A percentile compares a stretch with the other conserved stretches of the same genome.
phyloP scores from a whole-genome alignment of 2,329 filamentous ascomycete genomes.

The Blastomyces emzantsi region DNA sequence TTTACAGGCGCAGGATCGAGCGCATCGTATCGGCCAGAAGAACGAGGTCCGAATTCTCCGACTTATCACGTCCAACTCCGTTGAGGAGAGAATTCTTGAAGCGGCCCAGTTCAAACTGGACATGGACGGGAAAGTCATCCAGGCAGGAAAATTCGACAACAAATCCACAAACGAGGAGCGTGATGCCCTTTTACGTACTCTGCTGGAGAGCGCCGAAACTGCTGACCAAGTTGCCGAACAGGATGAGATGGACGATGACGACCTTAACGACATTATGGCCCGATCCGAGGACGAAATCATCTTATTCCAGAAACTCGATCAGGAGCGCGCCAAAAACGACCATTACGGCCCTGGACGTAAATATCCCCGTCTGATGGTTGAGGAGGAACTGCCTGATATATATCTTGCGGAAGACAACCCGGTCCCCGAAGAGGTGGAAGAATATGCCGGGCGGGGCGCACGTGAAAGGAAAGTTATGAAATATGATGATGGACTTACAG shows the following conservation, averaged over 20 bases:
- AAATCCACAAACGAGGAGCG: conserved; percentile 98
- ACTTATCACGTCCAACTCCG: conserved; percentile 91
- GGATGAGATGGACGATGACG: conserved; percentile 98
- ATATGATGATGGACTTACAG: conserved; percentile 94
- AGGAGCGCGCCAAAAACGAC: conserved; percentile 57
- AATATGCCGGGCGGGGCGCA: conserved; percentile 75
- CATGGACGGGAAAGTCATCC: conserved; percentile 99
- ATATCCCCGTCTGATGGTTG: conserved; percentile 71
- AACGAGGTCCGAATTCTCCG: conserved; percentile 96
- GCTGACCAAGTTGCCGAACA: conserved; percentile 61
- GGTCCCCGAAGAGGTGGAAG: conserved; percentile 67
- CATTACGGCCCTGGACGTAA: conserved; percentile 63
- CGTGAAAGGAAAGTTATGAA: conserved; percentile 89
- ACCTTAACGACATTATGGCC: conserved; percentile 89
- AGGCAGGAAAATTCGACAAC: conserved; percentile 98
- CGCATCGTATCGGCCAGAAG: conserved; percentile 99
- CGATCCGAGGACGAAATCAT: conserved; percentile 70
- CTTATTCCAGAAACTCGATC: conserved; percentile 75
- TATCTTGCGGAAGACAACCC: conserved; percentile 82
- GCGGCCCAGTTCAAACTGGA: conserved; percentile 96
- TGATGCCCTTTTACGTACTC: conserved; percentile 89
- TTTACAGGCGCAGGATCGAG: conserved; percentile 98
- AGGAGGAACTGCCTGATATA: conserved; percentile 85
- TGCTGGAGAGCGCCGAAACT: conserved; percentile 70
- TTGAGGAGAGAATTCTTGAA: conserved; percentile 97